A percentile compares a stretch with the other conserved stretches of the same genome.
These are phyloP conservation scores for Leccinum subgranulosum DNA, from an alignment of 768 basidiomycete species.

Conservation along the genomic window DNA sequence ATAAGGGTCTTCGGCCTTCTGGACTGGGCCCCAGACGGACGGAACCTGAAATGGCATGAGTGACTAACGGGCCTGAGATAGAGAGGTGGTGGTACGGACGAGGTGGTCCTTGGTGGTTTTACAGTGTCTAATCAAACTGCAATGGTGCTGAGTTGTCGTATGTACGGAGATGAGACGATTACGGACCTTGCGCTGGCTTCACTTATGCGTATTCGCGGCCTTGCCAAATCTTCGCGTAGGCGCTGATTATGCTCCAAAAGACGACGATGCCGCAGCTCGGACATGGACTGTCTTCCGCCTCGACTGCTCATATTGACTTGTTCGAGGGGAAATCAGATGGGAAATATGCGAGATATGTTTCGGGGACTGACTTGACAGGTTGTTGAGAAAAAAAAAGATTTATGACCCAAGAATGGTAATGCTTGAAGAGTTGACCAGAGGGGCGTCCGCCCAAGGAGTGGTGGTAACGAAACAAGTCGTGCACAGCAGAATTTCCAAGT, in stretches of 20 bases:
- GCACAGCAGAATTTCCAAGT: constrained; percentile 1
- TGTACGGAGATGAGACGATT: neutral
- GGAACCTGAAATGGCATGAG: constrained; percentile 60
- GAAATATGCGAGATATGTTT: constrained; percentile 2
- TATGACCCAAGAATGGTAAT: neutral
- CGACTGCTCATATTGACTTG: constrained; percentile 52
- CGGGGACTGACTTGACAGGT: constrained; percentile 5
- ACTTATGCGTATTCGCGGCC: constrained; percentile 69
- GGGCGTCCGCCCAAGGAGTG: constrained; percentile 1
- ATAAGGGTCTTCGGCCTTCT: constrained; percentile 90
- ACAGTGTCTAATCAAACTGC: constrained; percentile 70
- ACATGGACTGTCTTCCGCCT: constrained; percentile 69
- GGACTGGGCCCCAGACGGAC: constrained; percentile 96
- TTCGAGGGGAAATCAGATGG: neutral
- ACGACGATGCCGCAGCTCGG: constrained; percentile 77
- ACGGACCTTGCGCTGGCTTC: constrained; percentile 68
- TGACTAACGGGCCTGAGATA: constrained; percentile 1
- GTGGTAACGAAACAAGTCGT: constrained; percentile 10
- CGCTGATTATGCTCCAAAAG: constrained; percentile 79
- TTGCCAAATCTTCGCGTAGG: constrained; percentile 65
- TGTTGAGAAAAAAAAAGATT: neutral
- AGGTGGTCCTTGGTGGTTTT: constrained; percentile 71
- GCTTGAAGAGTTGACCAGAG: constrained; percentile 1
- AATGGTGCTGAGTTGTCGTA: constrained; percentile 3
- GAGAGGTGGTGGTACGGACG: constrained; percentile 35